Conservation (phyloP, 2,329 filamentous ascomycete species). For the Penicillium sp. region DNA sequence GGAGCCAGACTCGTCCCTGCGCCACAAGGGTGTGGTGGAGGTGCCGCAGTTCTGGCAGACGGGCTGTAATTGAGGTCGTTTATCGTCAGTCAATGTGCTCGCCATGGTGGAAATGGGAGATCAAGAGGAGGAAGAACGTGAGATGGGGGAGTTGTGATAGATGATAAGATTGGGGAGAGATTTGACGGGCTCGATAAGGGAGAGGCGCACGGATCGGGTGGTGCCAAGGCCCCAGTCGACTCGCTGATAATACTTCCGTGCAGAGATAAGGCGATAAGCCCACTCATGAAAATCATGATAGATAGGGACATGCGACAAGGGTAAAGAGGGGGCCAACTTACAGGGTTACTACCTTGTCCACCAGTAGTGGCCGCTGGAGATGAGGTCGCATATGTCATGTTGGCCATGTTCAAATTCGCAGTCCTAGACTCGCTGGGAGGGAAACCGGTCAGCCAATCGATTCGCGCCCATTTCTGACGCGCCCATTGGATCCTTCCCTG, state of each 20-base stretch:
- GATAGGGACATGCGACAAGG: conserved; percentile 4
- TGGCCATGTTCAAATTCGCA: conserved; percentile 55
- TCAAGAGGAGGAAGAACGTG: conserved; percentile 21
- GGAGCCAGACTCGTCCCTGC: conserved; percentile 90
- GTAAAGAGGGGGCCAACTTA: conserved; percentile 31
- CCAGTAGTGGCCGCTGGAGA: conserved; percentile 66
- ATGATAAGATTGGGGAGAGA: conserved; percentile 46
- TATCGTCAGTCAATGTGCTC: conserved; percentile 50
- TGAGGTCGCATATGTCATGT: conserved; percentile 62
- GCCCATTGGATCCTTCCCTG: conserved; percentile 7
- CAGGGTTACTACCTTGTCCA: conserved; percentile 55
- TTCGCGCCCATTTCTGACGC: conserved; percentile 16
- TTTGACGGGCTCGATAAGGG: conserved; percentile 50
- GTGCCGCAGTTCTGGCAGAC: conserved; percentile 96
- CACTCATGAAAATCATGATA: conserved; percentile 17
- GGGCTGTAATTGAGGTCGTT: conserved; percentile 72
- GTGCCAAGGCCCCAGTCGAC: conserved; percentile 35
- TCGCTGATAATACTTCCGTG: conserved; percentile 33
- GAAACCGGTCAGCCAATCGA: conserved; percentile 25
- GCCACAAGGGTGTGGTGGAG: conserved; percentile 94
- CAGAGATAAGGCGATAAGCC: conserved; percentile 27
- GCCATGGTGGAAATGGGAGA: conserved; percentile 38
- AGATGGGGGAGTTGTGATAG: conserved; percentile 29
- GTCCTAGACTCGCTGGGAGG: conserved; percentile 40
- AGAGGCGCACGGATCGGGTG: conserved; percentile 34